Percentiles rank a stretch among this genome's conserved stretches.
These are phyloP conservation scores for Erodium texanum DNA, from an alignment of 441 rosid genomes.

Conservation along the genomic window DNA sequence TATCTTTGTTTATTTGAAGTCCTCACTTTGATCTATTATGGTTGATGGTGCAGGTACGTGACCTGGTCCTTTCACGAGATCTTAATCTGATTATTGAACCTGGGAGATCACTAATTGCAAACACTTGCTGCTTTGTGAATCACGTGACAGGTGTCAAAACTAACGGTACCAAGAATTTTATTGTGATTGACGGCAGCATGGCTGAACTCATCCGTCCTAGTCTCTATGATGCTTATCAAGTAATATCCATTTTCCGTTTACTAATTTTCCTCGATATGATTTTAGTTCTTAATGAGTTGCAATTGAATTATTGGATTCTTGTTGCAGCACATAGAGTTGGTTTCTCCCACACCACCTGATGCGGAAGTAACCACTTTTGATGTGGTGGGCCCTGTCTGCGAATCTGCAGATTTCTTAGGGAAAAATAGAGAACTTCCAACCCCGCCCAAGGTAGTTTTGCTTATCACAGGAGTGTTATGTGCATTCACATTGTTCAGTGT, in stretches of 20 bases:
- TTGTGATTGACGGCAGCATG: conserved; percentile 97
- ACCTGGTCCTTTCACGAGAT: conserved; percentile 65
- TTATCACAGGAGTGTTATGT: not conserved
- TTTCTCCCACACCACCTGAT: conserved; percentile 59
- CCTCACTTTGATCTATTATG: not conserved
- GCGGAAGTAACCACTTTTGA: conserved; percentile 66
- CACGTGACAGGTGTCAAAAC: conserved; percentile 94
- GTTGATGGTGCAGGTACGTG: conserved; percentile 53
- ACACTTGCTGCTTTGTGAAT: conserved; percentile 86
- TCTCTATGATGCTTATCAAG: conserved; percentile 96
- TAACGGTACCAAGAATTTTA: conserved; percentile 82
- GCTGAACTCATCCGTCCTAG: conserved; percentile 97
- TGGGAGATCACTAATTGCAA: conserved; percentile 91
- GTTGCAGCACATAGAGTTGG: conserved; percentile 85
- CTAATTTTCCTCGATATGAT: not conserved
- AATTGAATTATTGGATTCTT: conserved; percentile 6
- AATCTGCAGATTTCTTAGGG: conserved; percentile 97
- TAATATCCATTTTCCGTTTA: too few species aligned
- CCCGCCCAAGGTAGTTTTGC: conserved; percentile 51
- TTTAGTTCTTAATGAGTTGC: conserved; percentile 7
- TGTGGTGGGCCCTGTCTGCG: conserved; percentile 97
- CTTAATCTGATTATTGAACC: conserved; percentile 93
- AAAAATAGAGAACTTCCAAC: conserved; percentile 88
- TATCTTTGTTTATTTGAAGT: not conserved
- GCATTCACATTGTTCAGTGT: not conserved